Evolutionary conservation across 2,329 filamentous ascomycete genomes (phyloP).

Genomic region (Fonsecaea multimorphosa): DNA sequence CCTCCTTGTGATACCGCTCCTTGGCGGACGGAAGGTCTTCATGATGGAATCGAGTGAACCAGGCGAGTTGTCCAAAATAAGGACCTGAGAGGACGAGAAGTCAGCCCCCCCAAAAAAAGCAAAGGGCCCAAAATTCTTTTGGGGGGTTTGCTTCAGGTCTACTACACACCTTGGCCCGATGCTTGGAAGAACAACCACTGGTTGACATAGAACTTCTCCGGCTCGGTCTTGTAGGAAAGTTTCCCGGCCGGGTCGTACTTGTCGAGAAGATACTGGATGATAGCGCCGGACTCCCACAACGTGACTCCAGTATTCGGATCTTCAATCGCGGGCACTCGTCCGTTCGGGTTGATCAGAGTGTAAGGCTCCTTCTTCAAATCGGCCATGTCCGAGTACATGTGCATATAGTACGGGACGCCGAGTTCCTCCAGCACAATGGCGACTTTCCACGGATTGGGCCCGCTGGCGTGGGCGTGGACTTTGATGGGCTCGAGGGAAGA

Average conservation of each 20-base stretch:
- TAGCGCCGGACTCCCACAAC: slow-evolving; percentile 56
- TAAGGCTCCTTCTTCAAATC: slow-evolving; percentile 40
- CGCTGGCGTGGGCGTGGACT: too few species aligned
- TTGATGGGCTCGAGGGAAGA: too few species aligned
- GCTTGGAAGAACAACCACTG: slow-evolving; percentile 56
- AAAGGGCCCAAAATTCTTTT: too few species aligned
- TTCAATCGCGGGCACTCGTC: slow-evolving; percentile 45
- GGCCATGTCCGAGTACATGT: slow-evolving; percentile 25
- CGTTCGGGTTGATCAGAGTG: slow-evolving; percentile 35
- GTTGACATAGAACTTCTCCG: slow-evolving; percentile 49
- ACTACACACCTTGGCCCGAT: slow-evolving; percentile 55
- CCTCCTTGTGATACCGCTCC: too few species aligned
- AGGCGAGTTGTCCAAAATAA: slow-evolving; percentile 56
- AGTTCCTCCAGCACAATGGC: slow-evolving; percentile 45
- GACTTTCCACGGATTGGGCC: slow-evolving; percentile 42
- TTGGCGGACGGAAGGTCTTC: slow-evolving; percentile 43
- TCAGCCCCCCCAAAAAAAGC: too few species aligned
- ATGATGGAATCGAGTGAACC: slow-evolving; percentile 51
- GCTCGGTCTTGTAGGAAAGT: slow-evolving; percentile 45
- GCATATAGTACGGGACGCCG: slow-evolving; percentile 42
- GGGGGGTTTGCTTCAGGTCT: too few species aligned
- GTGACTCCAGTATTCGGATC: slow-evolving; percentile 49
- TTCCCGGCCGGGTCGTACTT: slow-evolving; percentile 52
- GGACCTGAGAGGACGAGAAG: too few species aligned
- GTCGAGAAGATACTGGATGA: slow-evolving; percentile 54